phyloP scores from a whole-genome alignment of 441 rosid genomes.

The Jatropha multifida region DNA sequence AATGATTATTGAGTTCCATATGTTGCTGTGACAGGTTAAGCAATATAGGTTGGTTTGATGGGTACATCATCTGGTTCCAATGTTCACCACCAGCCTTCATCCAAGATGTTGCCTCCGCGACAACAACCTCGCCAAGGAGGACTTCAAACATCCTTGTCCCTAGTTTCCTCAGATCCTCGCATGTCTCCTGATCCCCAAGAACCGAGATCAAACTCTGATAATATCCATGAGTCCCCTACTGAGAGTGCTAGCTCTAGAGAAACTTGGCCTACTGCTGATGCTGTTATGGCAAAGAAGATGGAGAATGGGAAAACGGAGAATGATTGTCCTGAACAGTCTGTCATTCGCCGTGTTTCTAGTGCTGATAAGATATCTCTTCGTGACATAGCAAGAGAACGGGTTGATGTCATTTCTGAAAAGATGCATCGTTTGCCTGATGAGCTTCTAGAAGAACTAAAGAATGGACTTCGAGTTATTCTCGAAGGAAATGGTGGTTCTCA shows the following conservation, averaged over 20 bases:
- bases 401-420: constrained; percentile 72
- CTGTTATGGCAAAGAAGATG: constrained; percentile 56
- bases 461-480: constrained; percentile 63
- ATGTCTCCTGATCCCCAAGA: constrained; percentile 57
- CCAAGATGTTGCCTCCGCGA: constrained; percentile 84
- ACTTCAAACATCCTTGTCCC: constrained; percentile 66
- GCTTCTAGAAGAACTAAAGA: constrained; percentile 80
- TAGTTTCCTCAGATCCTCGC: constrained; percentile 63
- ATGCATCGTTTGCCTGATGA: constrained; percentile 74
- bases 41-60: constrained; percentile 55
- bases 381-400: constrained; percentile 84
- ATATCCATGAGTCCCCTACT: constrained; percentile 82
- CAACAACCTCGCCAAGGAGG: constrained; percentile 69
- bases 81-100: constrained; percentile 54
- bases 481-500: constrained; percentile 86
- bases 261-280: constrained; percentile 85
- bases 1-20: background rate
- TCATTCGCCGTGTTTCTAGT: constrained; percentile 59
- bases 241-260: constrained; percentile 97
- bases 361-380: constrained; percentile 71
- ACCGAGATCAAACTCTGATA: constrained; percentile 66
- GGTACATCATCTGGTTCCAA: constrained; percentile 87
- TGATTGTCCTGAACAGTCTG: constrained; percentile 65
- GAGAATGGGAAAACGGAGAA: constrained; percentile 68
- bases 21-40: constrained; percentile 25